These are phyloP conservation scores for Cadophora malorum DNA, from an alignment of 2,329 filamentous ascomycete species.

Conservation along the genomic window DNA sequence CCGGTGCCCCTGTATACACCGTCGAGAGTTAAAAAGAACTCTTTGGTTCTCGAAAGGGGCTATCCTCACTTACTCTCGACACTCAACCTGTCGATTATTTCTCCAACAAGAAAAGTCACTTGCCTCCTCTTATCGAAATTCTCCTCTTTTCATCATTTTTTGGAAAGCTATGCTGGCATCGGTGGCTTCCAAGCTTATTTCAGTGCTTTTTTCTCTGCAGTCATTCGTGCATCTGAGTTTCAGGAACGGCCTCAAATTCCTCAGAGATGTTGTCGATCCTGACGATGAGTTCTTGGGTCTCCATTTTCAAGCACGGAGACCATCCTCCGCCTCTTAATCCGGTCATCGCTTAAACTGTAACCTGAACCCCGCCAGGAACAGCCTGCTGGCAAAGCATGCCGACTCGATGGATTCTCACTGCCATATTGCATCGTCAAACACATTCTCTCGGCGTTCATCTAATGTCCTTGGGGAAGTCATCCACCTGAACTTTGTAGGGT, in stretches of 20 bases:
- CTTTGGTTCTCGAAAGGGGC: too few relatives aligned
- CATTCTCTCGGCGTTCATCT: conserved; percentile 5
- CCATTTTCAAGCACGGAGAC: background rate
- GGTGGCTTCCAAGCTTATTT: background rate
- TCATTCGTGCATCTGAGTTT: background rate
- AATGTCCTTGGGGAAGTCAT: background rate
- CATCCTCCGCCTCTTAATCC: background rate
- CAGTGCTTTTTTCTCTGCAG: background rate
- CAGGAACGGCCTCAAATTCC: background rate
- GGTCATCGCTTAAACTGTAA: background rate
- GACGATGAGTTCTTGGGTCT: background rate
- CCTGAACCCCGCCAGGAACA: background rate
- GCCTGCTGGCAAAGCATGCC: background rate
- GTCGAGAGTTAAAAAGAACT: background rate
- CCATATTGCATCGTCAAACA: conserved; percentile 2
- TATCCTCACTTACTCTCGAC: too few relatives aligned
- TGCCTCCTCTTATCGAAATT: too few relatives aligned
- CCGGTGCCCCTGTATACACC: background rate
- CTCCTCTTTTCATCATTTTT: too few relatives aligned
- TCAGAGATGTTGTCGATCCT: background rate
- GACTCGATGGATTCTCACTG: background rate
- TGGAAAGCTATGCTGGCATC: too few relatives aligned
- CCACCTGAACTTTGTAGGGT: background rate
- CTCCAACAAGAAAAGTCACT: too few relatives aligned
- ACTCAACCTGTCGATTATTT: too few relatives aligned